A percentile compares a stretch with the other conserved stretches of the same genome.
phyloP scores from a whole-genome alignment of 805 yeast species.

The Candida broadrunensis region DNA sequence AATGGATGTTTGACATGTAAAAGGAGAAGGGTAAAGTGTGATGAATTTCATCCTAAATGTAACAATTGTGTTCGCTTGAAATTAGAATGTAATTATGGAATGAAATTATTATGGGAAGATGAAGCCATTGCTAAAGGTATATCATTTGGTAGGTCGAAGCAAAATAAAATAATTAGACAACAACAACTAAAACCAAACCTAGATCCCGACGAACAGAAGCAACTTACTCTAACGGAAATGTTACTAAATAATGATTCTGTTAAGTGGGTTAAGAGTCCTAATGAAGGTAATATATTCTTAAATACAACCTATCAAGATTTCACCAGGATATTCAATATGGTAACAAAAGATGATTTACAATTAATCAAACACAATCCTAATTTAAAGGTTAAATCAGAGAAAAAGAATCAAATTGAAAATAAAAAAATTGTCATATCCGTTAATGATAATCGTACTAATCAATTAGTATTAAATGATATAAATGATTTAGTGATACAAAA shows the following conservation, averaged over 20 bases:
- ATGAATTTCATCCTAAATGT: slow-evolving; percentile 29
- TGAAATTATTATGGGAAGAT: slow-evolving; percentile 30
- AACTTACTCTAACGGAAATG: slow-evolving; percentile 9
- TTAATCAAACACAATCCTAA: slow-evolving; percentile 4
- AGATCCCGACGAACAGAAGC: neutral
- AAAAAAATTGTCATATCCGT: neutral
- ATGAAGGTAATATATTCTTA: slow-evolving; percentile 12
- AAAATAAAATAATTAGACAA: slow-evolving; percentile 7
- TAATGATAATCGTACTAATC: neutral
- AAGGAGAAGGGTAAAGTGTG: slow-evolving; percentile 13
- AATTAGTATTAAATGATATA: neutral
- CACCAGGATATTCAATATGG: slow-evolving; percentile 2
- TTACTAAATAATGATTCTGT: slow-evolving; percentile 3
- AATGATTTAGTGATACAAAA: neutral
- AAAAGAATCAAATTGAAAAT: neutral
- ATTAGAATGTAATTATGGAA: slow-evolving; percentile 14
- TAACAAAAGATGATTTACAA: slow-evolving; percentile 2
- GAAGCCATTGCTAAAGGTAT: slow-evolving; percentile 32
- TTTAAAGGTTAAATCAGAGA: neutral
- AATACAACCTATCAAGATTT: slow-evolving; percentile 17
- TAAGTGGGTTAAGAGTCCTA: slow-evolving; percentile 6
- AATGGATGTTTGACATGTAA: slow-evolving; percentile 14
- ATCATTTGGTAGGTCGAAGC: slow-evolving; percentile 33
- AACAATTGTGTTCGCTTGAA: slow-evolving; percentile 21
- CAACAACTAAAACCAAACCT: slow-evolving; percentile 3